phyloP scores from a whole-genome alignment of 2,329 filamentous ascomycete genomes.

The Pleoardoris graminearum region DNA sequence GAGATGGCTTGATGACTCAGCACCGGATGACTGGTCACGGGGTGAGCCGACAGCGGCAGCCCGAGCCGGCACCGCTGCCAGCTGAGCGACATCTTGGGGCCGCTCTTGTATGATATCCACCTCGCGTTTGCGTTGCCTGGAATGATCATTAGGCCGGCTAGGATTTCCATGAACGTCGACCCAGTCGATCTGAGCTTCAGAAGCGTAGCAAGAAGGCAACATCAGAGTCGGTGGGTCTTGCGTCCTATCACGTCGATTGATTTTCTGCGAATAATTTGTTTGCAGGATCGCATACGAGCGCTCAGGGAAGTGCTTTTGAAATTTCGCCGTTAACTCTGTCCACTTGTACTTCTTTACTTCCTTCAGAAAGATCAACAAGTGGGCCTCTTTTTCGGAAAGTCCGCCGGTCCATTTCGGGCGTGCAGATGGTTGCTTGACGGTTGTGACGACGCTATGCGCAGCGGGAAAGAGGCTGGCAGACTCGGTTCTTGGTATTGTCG shows the following conservation, averaged over 20 bases:
- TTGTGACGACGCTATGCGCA: background rate
- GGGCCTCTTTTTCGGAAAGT: slow-evolving; percentile 28
- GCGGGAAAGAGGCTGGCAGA: background rate
- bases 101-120: background rate
- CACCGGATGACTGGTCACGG: slow-evolving; percentile 24
- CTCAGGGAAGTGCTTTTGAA: slow-evolving; percentile 33
- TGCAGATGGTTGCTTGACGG: background rate
- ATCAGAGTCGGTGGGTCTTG: slow-evolving; percentile 26
- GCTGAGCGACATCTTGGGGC: background rate
- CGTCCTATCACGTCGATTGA: slow-evolving; percentile 32
- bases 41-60: background rate
- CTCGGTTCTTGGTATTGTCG: background rate
- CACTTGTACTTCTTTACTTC: slow-evolving; percentile 45
- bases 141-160: slow-evolving; percentile 3
- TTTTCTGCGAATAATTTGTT: slow-evolving; percentile 30
- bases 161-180: slow-evolving; percentile 15
- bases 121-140: background rate
- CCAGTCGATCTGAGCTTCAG: slow-evolving; percentile 33
- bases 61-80: background rate
- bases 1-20: slow-evolving; percentile 19
- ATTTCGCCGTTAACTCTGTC: slow-evolving; percentile 39
- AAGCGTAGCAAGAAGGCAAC: slow-evolving; percentile 31
- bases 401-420: background rate
- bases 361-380: slow-evolving; percentile 47
- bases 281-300: slow-evolving; percentile 33